These are phyloP conservation scores for Talaromyces islandicus DNA, from an alignment of 2,329 filamentous ascomycete genomes.

Conservation along the genomic window DNA sequence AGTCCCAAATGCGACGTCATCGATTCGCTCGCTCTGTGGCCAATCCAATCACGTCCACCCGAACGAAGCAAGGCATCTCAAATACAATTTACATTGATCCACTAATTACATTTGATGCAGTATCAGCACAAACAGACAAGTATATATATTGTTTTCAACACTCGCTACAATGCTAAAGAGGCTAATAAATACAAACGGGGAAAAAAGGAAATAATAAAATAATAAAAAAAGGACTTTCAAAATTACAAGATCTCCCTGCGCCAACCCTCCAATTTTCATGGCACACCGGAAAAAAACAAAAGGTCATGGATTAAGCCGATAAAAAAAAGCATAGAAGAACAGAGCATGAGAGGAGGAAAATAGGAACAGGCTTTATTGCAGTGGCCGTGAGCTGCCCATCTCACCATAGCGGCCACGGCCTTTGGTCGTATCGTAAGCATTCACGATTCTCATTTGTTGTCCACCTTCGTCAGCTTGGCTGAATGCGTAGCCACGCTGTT, in stretches of 20 bases:
- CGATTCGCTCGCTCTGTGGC: not conserved
- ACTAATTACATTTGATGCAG: too few relatives aligned
- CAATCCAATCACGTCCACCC: not conserved
- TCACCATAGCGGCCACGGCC: slow-evolving; percentile 89
- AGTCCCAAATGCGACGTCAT: not conserved
- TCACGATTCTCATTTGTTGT: slow-evolving; percentile 78
- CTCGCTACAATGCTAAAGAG: not conserved
- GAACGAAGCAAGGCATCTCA: not conserved
- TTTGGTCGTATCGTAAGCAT: slow-evolving; percentile 95
- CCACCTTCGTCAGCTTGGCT: slow-evolving; percentile 89
- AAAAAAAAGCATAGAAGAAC: not conserved
- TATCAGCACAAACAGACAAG: not conserved
- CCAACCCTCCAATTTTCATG: not conserved
- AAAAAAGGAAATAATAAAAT: not conserved
- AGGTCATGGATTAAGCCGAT: not conserved
- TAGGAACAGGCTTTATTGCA: slow-evolving; percentile 6
- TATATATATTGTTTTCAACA: not conserved
- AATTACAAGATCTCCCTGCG: not conserved
- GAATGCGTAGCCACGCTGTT: slow-evolving; percentile 97
- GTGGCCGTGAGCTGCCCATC: slow-evolving; percentile 63
- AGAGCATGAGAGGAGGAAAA: not conserved
- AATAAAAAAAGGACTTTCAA: not conserved
- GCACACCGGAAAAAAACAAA: not conserved
- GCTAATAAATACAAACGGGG: slow-evolving; percentile 3
- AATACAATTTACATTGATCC: not conserved